Base-by-base conservation (phyloP, 2,329 filamentous ascomycete genomes). In the Pseudogymnoascus destructans region DNA sequence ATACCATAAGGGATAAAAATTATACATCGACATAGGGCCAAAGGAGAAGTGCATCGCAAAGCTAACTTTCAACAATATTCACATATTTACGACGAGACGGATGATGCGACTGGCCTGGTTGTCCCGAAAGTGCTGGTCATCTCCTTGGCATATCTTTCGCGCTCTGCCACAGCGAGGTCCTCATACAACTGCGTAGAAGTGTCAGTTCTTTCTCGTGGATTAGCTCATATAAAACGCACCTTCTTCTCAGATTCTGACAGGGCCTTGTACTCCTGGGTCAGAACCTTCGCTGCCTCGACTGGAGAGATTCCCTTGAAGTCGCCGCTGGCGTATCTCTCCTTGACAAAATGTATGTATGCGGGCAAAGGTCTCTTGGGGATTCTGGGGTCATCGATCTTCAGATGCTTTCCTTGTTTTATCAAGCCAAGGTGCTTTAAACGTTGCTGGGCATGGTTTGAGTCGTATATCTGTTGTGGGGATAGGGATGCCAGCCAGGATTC, bases 371-470 rank as follows among this genome's bases (percentile, higher is more conserved):
- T 61, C 67, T 78, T 81, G 55, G 78, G 73, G 11, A 68, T 64
- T 55, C 84, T 77, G 9, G 79, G 74, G 65, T 87, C 84, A 4
- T 70, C 61, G 57, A 86, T 74, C 5, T 62, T 46, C 65, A 65
- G 2, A 62, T 36, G 9, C 59, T 63, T 52, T 57, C 63, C 36
- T 63, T 9, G 2, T 11, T 9, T 30, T 21, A 25, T 32, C 55
- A 30, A 23, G n/a, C 32, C 36, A 64, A 56, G 57, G 21, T 35
- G 60, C 30, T 59, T 63, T 30, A 70, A 59, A 17, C 27, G 36
- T 25, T 36, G 60, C 35, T 84, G 79, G 9, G 84, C 84, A 9
- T 63, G 65, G 67, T 87, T 87, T 59, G 84, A 83, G 2, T 73
- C 60, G 49, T 71, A 72, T 63, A 87, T 85, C 65, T 84, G 68